A percentile compares a stretch with the other conserved stretches of the same genome.
These are phyloP conservation scores for Sphaerobolus stellatus DNA, from an alignment of 1,284 basidiomycete genomes.

Conservation along the genomic window DNA sequence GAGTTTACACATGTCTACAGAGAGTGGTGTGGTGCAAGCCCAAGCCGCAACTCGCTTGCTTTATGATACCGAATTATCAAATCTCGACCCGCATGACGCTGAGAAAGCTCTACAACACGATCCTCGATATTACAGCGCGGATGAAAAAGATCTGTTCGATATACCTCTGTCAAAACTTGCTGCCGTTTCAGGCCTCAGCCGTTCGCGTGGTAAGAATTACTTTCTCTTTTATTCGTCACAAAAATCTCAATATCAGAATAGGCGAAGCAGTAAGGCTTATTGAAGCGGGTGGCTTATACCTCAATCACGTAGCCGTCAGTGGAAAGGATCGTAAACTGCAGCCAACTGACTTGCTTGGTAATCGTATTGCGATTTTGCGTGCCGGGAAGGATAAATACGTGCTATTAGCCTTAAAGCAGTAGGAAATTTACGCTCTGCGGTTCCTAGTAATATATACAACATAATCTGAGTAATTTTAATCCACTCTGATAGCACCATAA, in stretches of 20 bases:
- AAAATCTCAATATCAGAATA: conserved; percentile 31
- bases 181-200: conserved; percentile 47
- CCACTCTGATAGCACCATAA: conserved; percentile 78
- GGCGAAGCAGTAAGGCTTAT: conserved; percentile 56
- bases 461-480: conserved; percentile 41
- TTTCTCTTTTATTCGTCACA: conserved; percentile 4
- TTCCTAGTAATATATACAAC: conserved; percentile 17
- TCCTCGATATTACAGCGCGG: conserved; percentile 51
- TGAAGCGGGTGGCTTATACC: conserved; percentile 46
- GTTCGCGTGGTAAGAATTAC: conserved; percentile 52
- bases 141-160: conserved; percentile 44
- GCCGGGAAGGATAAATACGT: conserved; percentile 75
- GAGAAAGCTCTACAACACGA: conserved; percentile 59
- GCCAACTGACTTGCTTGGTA: conserved; percentile 59
- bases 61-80: conserved; percentile 51
- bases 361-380: conserved; percentile 64
- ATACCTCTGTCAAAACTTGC: conserved; percentile 58
- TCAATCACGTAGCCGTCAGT: conserved; percentile 49
- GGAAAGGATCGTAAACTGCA: conserved; percentile 35
- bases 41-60: conserved; percentile 59
- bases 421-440: neutral
- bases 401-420: conserved; percentile 47
- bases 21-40: conserved; percentile 48
- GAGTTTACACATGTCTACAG: conserved; percentile 24
- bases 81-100: conserved; percentile 47